Percentiles rank a stretch among this genome's conserved stretches.
Conservation (phyloP, 768 basidiomycete genomes). For the Tulasnella sp. region DNA sequence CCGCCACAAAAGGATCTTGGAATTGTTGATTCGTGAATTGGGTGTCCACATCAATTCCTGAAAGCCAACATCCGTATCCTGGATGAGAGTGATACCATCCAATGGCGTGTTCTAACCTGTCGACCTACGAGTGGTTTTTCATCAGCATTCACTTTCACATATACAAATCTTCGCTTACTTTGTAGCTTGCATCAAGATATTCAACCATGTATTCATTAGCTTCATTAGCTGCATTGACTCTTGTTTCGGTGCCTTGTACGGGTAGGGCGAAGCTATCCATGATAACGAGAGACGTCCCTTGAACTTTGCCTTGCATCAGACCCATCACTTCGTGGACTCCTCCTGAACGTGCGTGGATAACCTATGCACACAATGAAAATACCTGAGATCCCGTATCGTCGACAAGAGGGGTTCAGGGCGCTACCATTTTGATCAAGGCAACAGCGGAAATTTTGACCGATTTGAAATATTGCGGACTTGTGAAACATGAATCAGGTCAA, state of each 20-base stretch:
- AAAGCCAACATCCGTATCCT: slow-evolving; percentile 98
- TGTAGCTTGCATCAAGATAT: slow-evolving; percentile 68
- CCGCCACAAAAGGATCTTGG: slow-evolving; percentile 93
- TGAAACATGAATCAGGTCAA: neutral
- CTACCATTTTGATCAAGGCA: slow-evolving; percentile 40
- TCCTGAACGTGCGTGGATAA: slow-evolving; percentile 81
- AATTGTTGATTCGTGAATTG: slow-evolving; percentile 91
- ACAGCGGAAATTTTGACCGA: slow-evolving; percentile 36
- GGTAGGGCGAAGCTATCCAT: slow-evolving; percentile 97
- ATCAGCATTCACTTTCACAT: neutral
- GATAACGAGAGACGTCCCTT: slow-evolving; percentile 38
- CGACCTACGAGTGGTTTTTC: slow-evolving; percentile 20
- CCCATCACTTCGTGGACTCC: slow-evolving; percentile 99
- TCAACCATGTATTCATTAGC: slow-evolving; percentile 99
- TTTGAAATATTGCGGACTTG: slow-evolving; percentile 34
- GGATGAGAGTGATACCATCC: slow-evolving; percentile 99
- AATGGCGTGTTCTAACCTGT: slow-evolving; percentile 50
- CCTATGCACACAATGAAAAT: slow-evolving; percentile 20
- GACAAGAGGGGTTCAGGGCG: neutral
- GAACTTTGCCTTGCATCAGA: slow-evolving; percentile 92
- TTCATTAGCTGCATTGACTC: slow-evolving; percentile 90
- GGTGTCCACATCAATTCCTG: slow-evolving; percentile 96
- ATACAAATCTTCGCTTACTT: slow-evolving; percentile 35
- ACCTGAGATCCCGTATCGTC: neutral
- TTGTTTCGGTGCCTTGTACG: slow-evolving; percentile 95